phyloP scores from a whole-genome alignment of 441 rosid species.

The Erysimum cheiri region DNA sequence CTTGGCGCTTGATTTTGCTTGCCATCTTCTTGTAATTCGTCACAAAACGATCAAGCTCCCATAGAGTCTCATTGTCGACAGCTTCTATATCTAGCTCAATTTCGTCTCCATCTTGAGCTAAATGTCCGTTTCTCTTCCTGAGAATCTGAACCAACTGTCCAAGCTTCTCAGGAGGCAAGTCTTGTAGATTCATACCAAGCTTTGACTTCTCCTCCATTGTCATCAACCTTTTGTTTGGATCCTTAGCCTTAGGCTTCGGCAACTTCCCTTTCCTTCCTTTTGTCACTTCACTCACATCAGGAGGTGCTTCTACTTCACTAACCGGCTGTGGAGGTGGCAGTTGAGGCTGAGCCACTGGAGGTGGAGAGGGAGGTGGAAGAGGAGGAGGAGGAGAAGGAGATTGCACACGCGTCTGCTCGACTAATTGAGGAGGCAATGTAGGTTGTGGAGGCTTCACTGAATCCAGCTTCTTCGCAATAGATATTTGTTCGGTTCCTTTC shows the following conservation, averaged over 20 bases:
- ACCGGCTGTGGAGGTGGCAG: slow-evolving; percentile 18
- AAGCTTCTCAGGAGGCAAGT: slow-evolving; percentile 91
- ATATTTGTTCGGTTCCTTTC: slow-evolving; percentile 17
- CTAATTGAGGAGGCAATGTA: slow-evolving; percentile 14
- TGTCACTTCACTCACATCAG: slow-evolving; percentile 24
- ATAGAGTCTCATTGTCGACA: slow-evolving; percentile 81
- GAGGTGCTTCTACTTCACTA: slow-evolving; percentile 7
- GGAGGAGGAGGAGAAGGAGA: slow-evolving; percentile 27
- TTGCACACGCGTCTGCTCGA: not conserved
- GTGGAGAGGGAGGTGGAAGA: slow-evolving; percentile 15
- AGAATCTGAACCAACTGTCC: slow-evolving; percentile 84
- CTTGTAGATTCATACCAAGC: slow-evolving; percentile 83
- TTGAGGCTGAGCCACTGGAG: slow-evolving; percentile 9
- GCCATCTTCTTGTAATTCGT: slow-evolving; percentile 87
- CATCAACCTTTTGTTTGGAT: slow-evolving; percentile 78
- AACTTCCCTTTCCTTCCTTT: slow-evolving; percentile 55
- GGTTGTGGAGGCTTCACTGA: not conserved
- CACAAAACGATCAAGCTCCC: slow-evolving; percentile 96
- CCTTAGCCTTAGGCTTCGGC: slow-evolving; percentile 96
- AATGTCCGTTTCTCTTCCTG: slow-evolving; percentile 73
- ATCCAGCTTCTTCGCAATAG: slow-evolving; percentile 8
- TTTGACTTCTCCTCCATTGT: slow-evolving; percentile 85
- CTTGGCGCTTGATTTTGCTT: slow-evolving; percentile 92
- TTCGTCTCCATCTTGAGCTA: slow-evolving; percentile 92
- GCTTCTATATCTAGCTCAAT: slow-evolving; percentile 95